Percentiles rank a stretch among this genome's conserved stretches.
These are phyloP conservation scores for Paramecium sonneborni DNA, from an alignment of 73 alveolate species.

Conservation along the genomic window DNA sequence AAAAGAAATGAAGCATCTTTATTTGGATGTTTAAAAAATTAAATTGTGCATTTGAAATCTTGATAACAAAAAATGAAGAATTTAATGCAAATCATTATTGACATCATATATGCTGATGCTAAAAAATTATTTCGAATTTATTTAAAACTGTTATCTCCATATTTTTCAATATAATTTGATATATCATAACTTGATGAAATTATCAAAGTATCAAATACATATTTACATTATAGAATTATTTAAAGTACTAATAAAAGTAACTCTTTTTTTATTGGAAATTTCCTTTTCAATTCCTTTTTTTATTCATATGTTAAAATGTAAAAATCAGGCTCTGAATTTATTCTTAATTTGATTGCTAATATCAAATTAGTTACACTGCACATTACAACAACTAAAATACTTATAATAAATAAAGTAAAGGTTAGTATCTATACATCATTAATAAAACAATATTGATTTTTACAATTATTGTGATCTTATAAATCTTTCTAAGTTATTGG, in stretches of 20 bases:
- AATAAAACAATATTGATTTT: not conserved
- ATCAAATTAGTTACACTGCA: not conserved
- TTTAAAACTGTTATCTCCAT: not conserved
- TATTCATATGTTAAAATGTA: conserved; percentile 1
- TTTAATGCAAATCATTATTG: not conserved
- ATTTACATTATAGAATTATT: not conserved
- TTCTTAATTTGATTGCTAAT: not conserved
- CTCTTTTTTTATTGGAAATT: not conserved
- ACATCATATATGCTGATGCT: not conserved
- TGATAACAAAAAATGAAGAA: not conserved
- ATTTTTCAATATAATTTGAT: not conserved
- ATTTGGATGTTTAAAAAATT: not conserved
- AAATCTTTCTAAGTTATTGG: not conserved
- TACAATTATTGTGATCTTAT: not conserved
- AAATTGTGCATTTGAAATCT: not conserved
- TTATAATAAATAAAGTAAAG: not conserved
- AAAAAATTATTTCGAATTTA: not conserved
- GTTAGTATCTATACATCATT: not conserved
- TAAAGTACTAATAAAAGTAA: not conserved
- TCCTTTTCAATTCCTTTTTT: not conserved
- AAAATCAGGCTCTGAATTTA: not conserved
- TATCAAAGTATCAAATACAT: not conserved
- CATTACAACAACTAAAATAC: not conserved
- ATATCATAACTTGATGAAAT: not conserved
- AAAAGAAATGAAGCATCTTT: not conserved